These are phyloP conservation scores for Candida sanyaensis DNA, from an alignment of 1,139 yeast genomes.

Conservation along the genomic window DNA sequence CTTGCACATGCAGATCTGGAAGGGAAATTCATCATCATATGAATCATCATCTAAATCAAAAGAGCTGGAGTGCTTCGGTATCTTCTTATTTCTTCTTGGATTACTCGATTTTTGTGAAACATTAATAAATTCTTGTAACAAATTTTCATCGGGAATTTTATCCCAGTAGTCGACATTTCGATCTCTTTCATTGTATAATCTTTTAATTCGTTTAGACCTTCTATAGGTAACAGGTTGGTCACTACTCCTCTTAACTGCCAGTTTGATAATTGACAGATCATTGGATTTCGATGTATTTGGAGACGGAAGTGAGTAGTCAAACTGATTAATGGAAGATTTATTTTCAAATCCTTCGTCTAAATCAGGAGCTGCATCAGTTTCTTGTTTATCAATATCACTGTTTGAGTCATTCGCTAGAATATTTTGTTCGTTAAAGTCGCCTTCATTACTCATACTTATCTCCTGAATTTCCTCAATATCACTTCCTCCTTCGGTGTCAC, in stretches of 20 bases:
- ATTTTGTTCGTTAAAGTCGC: too few species aligned
- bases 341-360: background rate
- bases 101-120: constrained; percentile 10
- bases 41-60: background rate
- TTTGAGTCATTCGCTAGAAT: background rate
- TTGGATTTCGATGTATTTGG: constrained; percentile 81
- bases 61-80: background rate
- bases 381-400: background rate
- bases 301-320: constrained; percentile 86
- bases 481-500: background rate
- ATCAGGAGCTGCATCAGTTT: background rate
- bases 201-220: constrained; percentile 5
- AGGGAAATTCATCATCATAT: background rate
- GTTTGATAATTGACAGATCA: constrained; percentile 1
- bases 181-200: constrained; percentile 14
- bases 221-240: constrained; percentile 3
- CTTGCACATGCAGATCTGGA: too few species aligned
- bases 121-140: constrained; percentile 22
- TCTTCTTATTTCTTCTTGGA: background rate
- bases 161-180: constrained; percentile 28
- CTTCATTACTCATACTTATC: background rate
- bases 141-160: constrained; percentile 25
- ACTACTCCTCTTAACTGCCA: background rate
- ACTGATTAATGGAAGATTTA: background rate
- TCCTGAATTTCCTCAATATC: background rate